Conservation (phyloP, 2,329 filamentous ascomycete genomes). For the Alternaria sp. region DNA sequence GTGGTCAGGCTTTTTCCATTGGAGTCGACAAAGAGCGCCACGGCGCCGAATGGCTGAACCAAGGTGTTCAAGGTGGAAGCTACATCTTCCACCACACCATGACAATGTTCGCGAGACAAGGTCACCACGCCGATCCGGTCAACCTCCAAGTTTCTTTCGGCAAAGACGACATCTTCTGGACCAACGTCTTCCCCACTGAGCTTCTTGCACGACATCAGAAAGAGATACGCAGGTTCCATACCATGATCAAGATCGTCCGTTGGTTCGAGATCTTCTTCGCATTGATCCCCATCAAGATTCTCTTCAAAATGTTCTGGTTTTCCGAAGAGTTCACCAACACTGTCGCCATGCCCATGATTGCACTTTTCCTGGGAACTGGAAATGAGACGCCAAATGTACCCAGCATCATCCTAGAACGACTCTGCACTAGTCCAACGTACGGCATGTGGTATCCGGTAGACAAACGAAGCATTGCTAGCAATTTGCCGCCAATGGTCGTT, state of each 20-base stretch:
- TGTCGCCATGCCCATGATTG: constrained; percentile 74
- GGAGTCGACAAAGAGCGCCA: constrained; percentile 62
- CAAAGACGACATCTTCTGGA: constrained; percentile 69
- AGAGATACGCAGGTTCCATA: constrained; percentile 63
- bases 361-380: constrained; percentile 75
- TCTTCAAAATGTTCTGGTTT: constrained; percentile 73
- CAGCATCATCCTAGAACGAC: constrained; percentile 65
- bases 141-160: constrained; percentile 69
- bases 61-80: constrained; percentile 68
- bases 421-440: constrained; percentile 61
- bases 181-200: constrained; percentile 68
- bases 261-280: constrained; percentile 67
- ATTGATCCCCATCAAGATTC: constrained; percentile 65
- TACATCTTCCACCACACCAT: constrained; percentile 73
- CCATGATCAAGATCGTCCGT: constrained; percentile 63
- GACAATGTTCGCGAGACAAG: constrained; percentile 67
- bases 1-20: constrained; percentile 66
- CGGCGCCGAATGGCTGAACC: constrained; percentile 66
- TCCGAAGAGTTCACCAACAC: constrained; percentile 72
- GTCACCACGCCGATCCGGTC: constrained; percentile 63
- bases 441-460: constrained; percentile 65
- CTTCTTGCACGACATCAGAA: constrained; percentile 62
- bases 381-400: constrained; percentile 77
- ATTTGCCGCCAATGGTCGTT: constrained; percentile 64
- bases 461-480: constrained; percentile 56